These are phyloP conservation scores for Trichoderma virens DNA, from an alignment of 495 filamentous ascomycete species.

Conservation along the genomic window DNA sequence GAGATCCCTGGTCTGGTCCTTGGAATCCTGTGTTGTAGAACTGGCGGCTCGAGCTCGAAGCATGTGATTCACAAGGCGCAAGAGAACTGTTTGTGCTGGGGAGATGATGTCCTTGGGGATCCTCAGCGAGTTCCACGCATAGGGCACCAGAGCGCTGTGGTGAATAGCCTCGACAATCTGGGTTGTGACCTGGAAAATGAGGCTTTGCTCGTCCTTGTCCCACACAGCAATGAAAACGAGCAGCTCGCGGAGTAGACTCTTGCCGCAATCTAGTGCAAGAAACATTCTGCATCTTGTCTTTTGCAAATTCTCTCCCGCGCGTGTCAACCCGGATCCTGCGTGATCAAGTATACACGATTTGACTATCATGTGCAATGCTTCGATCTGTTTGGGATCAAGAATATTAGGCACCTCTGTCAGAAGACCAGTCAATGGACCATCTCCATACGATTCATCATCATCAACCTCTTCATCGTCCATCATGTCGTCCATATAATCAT, in stretches of 20 bases:
- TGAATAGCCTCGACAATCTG: constrained; percentile 92
- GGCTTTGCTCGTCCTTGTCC: constrained; percentile 83
- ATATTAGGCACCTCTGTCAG: constrained; percentile 92
- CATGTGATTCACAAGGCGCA: constrained; percentile 82
- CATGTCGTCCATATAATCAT: constrained; percentile 39
- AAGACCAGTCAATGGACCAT: constrained; percentile 77
- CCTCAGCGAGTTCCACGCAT: constrained; percentile 79
- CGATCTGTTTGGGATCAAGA: constrained; percentile 85
- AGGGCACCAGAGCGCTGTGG: constrained; percentile 78
- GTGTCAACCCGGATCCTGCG: constrained; percentile 44
- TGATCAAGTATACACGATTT: constrained; percentile 80
- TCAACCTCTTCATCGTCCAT: constrained; percentile 68
- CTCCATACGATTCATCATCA: constrained; percentile 73
- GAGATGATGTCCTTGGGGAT: constrained; percentile 94
- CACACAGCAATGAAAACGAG: constrained; percentile 94
- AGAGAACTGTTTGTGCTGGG: constrained; percentile 83
- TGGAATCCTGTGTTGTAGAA: constrained; percentile 42
- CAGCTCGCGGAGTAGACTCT: constrained; percentile 80
- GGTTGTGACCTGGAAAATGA: constrained; percentile 91
- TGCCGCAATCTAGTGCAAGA: constrained; percentile 75
- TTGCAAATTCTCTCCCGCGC: constrained; percentile 65
- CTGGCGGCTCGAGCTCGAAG: constrained; percentile 63
- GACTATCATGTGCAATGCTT: constrained; percentile 89
- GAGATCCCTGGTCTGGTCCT: constrained; percentile 40
- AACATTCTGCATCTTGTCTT: constrained; percentile 81